Base-by-base conservation (phyloP, 78 protist genomes). In the Dictyostelium brefeldianum region DNA sequence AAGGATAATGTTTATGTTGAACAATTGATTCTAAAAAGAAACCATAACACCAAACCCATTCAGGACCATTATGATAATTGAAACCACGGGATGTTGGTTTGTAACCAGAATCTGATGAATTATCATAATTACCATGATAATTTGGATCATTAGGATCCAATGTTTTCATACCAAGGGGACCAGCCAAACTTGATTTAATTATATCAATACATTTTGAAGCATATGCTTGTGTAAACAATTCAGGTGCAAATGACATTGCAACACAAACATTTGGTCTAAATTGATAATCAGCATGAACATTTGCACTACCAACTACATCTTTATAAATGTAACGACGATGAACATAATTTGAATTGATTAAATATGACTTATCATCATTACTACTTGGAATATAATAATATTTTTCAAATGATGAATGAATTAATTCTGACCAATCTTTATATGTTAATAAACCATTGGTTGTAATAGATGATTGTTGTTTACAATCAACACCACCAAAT, bases 41-140 rank as follows among this genome's bases (percentile, higher is more conserved):
- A 22, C 92, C 80, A 65, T 77, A 83, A 50, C 41, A 69, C 94
- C 95, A 79, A n/a, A 90, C 59, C 85, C 96, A 77, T 41, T 81
- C 96, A 31, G 97, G 97, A n/a, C 98, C 98, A 75, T 97, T 91
- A 94, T 98, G 99, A 62, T 98, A 98, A 95, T 97, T 97, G 90
- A 96, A 95, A 18, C 99, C 99, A 59, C 65, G 59, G 18, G 98
- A 77, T 1, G 95, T 89, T 27, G 89, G 64, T 65, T 51, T 50
- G 53, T 97, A 98, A 25, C 22, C 77, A 12, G 96, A 43, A 29
- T 98, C 98, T 50, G 27, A 18, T n/a, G 92, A 22, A 87, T 94
- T 97, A 87, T 87, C 96, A 80, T 98, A 98, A 94, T 74, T 59
- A 9, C 94, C 94, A 11, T 96, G 94, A 54, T 96, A 98, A 47